Base-by-base conservation (phyloP, 805 yeast species). In the Candida schatavii region DNA sequence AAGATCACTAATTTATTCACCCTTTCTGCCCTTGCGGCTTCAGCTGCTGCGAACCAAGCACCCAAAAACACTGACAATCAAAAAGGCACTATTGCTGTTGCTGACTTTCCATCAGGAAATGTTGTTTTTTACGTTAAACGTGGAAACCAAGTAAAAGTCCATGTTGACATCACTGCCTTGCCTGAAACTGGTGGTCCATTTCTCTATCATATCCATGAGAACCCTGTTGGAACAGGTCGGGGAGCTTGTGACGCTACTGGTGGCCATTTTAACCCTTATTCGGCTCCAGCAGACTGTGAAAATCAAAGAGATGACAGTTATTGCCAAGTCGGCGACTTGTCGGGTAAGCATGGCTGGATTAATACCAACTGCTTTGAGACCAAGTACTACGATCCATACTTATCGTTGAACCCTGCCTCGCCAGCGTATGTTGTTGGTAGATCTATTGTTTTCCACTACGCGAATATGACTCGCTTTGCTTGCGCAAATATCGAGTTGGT, bases 291-390 rank as follows among this genome's bases (percentile, higher is more conserved):
- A 17, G 70, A 68, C 37, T 82, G 88, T 59, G 81, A 74, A 40
- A 49, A 59, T 21, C 66, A 68, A 43, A 66, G 66, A 14, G 68
- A 74, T 50, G 83, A 83, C 59, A 59, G 81, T 5, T 66, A 58
- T 27, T 84, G 88, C 57, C 81, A 81, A 60, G 77, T 83, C 32
- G 91, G 91, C 44, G 90, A 84, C 55, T 75, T 84, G 51, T 77
- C 86, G 27, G 91, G 91, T 34, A 84, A 83, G 58, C 89, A 84
- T 61, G 91, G 91, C 10, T 74, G 66, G 64, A 80, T 85, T 54
- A 74, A 82, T 55, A 73, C 86, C 17, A 82, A 87, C 10, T 82
- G 88, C 56, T 81, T 77, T 59, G 83, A 81, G 59, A 66, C 78
- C 22, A 69, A 71, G 45, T 85, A 80, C 57, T 63, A 70, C 44